phyloP scores from a whole-genome alignment of 2,329 filamentous ascomycete species.

The Drechmeria coniospora region DNA sequence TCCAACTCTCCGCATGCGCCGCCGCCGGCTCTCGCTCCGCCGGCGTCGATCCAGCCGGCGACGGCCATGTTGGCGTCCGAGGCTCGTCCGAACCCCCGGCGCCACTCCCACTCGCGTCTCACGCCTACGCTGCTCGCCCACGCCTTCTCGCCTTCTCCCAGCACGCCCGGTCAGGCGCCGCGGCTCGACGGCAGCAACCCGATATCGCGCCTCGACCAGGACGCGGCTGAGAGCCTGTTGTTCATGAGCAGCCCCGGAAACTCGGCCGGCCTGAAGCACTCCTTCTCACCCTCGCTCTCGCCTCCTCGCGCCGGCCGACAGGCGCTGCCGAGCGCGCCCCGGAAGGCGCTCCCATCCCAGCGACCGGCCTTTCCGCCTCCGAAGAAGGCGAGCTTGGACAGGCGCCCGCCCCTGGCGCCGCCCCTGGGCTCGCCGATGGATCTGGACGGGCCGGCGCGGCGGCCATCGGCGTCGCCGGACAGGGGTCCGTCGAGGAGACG shows the following conservation, averaged over 20 bases:
- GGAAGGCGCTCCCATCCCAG: conserved; percentile 36
- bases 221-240: conserved; percentile 64
- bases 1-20: conserved; percentile 22
- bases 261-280: conserved; percentile 44
- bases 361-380: conserved; percentile 23
- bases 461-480: conserved; percentile 12
- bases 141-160: conserved; percentile 31
- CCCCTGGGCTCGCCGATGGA: conserved; percentile 32
- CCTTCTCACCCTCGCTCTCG: conserved; percentile 25
- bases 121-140: conserved; percentile 34
- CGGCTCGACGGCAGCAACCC: conserved; percentile 13
- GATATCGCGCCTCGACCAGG: conserved; percentile 48
- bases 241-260: conserved; percentile 73
- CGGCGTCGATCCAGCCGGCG: conserved; percentile 38
- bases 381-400: conserved; percentile 34
- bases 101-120: conserved; percentile 33
- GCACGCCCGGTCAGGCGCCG: conserved; percentile 24
- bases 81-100: conserved; percentile 25
- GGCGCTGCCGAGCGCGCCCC: conserved; percentile 30
- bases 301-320: conserved; percentile 11
- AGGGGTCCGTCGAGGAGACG: conserved; percentile 27
- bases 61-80: conserved; percentile 15
- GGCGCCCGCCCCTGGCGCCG: conserved; percentile 22
- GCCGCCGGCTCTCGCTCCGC: conserved; percentile 31
- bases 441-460: conserved; percentile 21